These are phyloP conservation scores for sunflower (Helianthus annuus) DNA, from an alignment of 129 eudicot genomes.

Conservation along the genomic window DNA sequence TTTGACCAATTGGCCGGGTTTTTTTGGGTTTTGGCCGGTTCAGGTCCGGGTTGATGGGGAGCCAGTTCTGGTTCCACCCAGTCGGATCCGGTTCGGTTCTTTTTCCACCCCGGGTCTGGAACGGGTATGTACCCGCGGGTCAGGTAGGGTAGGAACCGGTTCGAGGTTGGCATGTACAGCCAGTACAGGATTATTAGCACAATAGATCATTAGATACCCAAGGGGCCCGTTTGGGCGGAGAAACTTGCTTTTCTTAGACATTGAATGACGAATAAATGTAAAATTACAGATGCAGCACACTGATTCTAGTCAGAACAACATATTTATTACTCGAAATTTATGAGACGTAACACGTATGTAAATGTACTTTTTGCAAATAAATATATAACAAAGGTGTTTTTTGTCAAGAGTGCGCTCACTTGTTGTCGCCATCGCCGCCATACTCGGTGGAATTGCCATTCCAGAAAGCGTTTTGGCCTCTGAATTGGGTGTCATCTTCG, in stretches of 20 bases:
- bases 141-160: too few relatives aligned
- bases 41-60: too few relatives aligned
- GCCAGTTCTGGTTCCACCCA: too few relatives aligned
- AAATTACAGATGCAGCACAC: conserved; percentile 15
- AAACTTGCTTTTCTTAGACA: conserved; percentile 39
- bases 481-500: conserved; percentile 64
- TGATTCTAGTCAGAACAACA: neutral
- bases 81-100: too few relatives aligned
- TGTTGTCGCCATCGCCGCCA: conserved; percentile 58
- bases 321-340: conserved; percentile 27
- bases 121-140: too few relatives aligned
- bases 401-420: conserved; percentile 15
- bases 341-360: conserved; percentile 14
- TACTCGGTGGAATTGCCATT: conserved; percentile 86
- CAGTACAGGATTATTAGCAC: conserved; percentile 42
- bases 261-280: conserved; percentile 10
- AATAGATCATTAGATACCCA: conserved; percentile 27
- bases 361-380: conserved; percentile 13
- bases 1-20: too few relatives aligned
- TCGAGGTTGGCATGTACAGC: conserved; percentile 38
- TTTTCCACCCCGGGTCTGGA: too few relatives aligned
- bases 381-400: conserved; percentile 6
- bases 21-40: too few relatives aligned
- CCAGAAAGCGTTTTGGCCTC: conserved; percentile 72
- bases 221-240: conserved; percentile 30